Percentiles rank a stretch among this genome's conserved stretches.
Evolutionary conservation across 2,329 filamentous ascomycete genomes (phyloP).

Genomic region (Pyrenochaeta sp.): DNA sequence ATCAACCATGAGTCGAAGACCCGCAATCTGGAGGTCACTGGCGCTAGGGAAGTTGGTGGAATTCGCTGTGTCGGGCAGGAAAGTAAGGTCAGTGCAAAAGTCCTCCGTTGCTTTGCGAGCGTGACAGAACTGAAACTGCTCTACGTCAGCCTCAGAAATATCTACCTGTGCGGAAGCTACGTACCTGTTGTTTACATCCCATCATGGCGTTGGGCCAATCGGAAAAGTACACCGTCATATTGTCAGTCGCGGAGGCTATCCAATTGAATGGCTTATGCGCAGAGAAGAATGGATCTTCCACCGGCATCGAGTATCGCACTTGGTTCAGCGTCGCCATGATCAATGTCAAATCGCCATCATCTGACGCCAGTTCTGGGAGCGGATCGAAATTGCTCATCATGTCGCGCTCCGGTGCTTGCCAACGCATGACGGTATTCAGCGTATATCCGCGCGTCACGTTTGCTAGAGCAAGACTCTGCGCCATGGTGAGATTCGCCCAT

Average conservation of each 20-base stretch:
- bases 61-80: constrained; percentile 9
- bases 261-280: constrained; percentile 5
- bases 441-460: constrained; percentile 8
- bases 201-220: constrained; percentile 7
- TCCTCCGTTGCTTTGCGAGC: constrained; percentile 6
- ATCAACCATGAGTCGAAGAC: constrained; percentile 6
- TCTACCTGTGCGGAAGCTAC: not conserved
- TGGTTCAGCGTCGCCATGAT: constrained; percentile 5
- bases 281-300: constrained; percentile 13
- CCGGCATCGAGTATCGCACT: constrained; percentile 6
- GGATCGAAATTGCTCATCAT: not conserved
- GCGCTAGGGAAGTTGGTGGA: constrained; percentile 18
- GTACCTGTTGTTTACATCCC: constrained; percentile 4
- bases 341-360: not conserved
- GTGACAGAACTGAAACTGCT: constrained; percentile 18
- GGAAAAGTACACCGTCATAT: constrained; percentile 9
- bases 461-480: constrained; percentile 4
- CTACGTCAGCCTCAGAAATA: not conserved
- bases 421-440: constrained; percentile 3
- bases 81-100: constrained; percentile 14
- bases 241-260: constrained; percentile 1
- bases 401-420: constrained; percentile 1
- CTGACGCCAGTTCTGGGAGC: not conserved
- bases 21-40: constrained; percentile 17
- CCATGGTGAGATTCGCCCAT: constrained; percentile 9